Base-by-base conservation (phyloP, 139 green algal genomes). In the Marvania coccoides region DNA sequence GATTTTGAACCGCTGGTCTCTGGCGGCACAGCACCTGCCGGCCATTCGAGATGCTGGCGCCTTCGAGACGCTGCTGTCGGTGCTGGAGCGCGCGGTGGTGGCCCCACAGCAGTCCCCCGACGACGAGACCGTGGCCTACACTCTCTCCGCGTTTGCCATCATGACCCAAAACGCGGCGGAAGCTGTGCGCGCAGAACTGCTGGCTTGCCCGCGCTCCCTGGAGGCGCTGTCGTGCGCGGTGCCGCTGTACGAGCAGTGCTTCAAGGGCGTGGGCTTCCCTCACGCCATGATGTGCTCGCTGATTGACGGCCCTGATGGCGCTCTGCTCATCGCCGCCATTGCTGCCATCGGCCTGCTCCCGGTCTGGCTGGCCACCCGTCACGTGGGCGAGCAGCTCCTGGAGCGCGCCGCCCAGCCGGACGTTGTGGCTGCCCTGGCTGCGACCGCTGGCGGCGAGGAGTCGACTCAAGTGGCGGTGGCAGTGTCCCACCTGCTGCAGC, bases 1-100 rank as follows among this genome's bases (percentile, higher is more conserved):
- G 58, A 9, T 66, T 33, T 26, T 66, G 12, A 66, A 66, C 31
- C 58, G 58, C 58, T 66, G 58, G 58, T 47, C 23, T n/a, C 26
- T 66, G 30, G 29, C n/a, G 31, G 33, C 31, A n/a, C 30, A 12
- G 12, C 33, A 31, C 12, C 12, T 12, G 5, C 29, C 34, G 31
- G 10, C 19, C 12, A 31, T 66, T 0, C 31, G 33, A 1, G 12
- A 5, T 15, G 30, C 31, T n/a, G 58, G 58, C 30, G 31, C 33
- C 47, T 12, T 66, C 13, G 28, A 59, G 10, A 13, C 10, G 15
- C 47, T 66, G 33, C 1, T 66, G 58, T 24, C 6, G 12, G 58
- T 66, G 30, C 31, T 66, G 58, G 12, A 46, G 5, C 10, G 30
- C 29, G 35, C 12, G 14, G 19, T 48, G 28, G 31, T 14, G 13